Evolutionary conservation across 768 basidiomycete species (phyloP).

Genomic region (Pleurotus tuber-regium): DNA sequence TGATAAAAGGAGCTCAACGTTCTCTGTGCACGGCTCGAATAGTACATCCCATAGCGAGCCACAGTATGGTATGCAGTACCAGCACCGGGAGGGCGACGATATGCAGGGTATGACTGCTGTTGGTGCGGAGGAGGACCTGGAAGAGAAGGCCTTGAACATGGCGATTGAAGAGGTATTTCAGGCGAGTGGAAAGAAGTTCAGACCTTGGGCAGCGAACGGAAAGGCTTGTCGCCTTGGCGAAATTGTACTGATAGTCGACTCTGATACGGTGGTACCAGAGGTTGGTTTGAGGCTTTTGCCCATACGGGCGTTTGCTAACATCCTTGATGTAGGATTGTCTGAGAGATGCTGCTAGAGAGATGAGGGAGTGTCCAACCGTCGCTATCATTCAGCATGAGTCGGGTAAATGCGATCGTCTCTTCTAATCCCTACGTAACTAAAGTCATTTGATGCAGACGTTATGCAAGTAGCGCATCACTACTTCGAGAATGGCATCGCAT

Average conservation of each 20-base stretch:
- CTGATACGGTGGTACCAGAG: constrained; percentile 75
- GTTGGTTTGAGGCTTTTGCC: too few relatives aligned
- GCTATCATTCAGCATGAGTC: constrained; percentile 88
- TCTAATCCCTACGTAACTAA: constrained; percentile 11
- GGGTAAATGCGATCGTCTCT: constrained; percentile 29
- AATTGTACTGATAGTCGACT: constrained; percentile 77
- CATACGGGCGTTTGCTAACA: too few relatives aligned
- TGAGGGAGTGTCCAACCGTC: constrained; percentile 68
- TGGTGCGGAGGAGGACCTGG: constrained; percentile 44
- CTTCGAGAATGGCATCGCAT: constrained; percentile 86
- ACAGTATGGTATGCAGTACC: constrained; percentile 64
- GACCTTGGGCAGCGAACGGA: constrained; percentile 77
- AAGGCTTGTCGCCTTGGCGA: constrained; percentile 70
- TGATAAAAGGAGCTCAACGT: background rate
- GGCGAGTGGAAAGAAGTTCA: constrained; percentile 47
- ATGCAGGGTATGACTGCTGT: constrained; percentile 28
- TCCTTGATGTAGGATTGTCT: too few relatives aligned
- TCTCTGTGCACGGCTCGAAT: background rate
- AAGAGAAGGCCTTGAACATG: constrained; percentile 68
- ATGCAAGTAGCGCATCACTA: constrained; percentile 86
- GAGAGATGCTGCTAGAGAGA: constrained; percentile 82
- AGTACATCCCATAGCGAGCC: background rate
- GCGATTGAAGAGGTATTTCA: constrained; percentile 72
- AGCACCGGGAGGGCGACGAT: constrained; percentile 64
- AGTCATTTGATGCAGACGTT: constrained; percentile 45